Evolutionary conservation across 108 stramenopile species (phyloP).

Genomic region (Pinguiococcus pyrenoidosus): DNA sequence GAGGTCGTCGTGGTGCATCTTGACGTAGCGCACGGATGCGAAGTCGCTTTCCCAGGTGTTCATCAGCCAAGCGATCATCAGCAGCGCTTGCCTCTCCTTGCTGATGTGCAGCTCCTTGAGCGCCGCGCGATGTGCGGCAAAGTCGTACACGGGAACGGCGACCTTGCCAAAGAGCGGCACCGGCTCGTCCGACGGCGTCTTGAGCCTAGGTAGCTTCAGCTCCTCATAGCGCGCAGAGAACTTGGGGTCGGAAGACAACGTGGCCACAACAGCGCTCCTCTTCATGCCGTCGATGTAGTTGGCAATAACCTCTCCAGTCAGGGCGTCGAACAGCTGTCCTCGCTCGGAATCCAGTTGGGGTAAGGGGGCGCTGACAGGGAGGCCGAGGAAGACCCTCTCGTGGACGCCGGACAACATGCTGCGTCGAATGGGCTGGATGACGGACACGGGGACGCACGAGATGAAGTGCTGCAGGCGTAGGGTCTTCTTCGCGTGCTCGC

Average conservation of each 20-base stretch:
- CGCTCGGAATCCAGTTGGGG: constrained; percentile 19
- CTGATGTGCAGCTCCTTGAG: constrained; percentile 33
- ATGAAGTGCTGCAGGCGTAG: constrained; percentile 44
- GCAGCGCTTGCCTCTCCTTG: constrained; percentile 19
- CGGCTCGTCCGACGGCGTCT: constrained; percentile 6
- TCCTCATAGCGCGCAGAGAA: constrained; percentile 4
- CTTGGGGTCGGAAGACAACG: constrained; percentile 2
- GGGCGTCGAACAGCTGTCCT: constrained; percentile 20
- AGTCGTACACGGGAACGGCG: constrained; percentile 22
- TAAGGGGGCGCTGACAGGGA: constrained; percentile 25
- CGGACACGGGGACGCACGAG: constrained; percentile 26
- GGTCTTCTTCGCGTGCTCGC: constrained; percentile 28
- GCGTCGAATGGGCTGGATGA: constrained; percentile 27
- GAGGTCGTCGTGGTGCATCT: not conserved
- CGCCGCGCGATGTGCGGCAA: constrained; percentile 8
- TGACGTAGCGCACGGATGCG: constrained; percentile 9
- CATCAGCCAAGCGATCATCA: constrained; percentile 39
- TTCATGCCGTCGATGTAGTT: constrained; percentile 41
- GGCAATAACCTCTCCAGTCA: constrained; percentile 41
- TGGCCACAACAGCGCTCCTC: constrained; percentile 24
- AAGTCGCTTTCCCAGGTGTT: constrained; percentile 33
- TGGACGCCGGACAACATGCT: constrained; percentile 26
- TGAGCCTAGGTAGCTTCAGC: constrained; percentile 22
- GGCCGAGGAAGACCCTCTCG: constrained; percentile 23
- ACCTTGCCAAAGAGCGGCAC: constrained; percentile 35